Base-by-base conservation (phyloP, 2,329 filamentous ascomycete species). In the Colletotrichum brevisporum region DNA sequence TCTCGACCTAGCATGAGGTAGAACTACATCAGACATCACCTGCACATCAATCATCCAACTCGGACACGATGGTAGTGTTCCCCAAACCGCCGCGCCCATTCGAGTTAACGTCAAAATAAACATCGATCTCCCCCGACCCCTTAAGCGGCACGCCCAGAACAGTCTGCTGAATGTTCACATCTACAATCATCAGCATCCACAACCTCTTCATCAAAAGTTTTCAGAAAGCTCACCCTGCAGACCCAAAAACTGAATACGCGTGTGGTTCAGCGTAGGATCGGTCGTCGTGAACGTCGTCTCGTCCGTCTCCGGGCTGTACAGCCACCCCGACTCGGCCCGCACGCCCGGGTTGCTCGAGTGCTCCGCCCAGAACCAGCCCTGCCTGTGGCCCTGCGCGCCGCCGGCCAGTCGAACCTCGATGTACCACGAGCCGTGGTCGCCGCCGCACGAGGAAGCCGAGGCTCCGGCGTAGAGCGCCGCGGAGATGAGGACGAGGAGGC, bases 351-450 rank as follows among this genome's bases (percentile, higher is more conserved):
- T 54, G 5, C 15, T 62, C n/a, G 59, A 62, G 24, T 62, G 59
- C 13, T n/a, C n/a, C 24, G 59, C 51, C 9, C 47, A 50, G 24
- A 62, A n/a, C 1, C 54, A 50, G 31, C 59, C 59, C 16, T 45
- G 13, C 8, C 59, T 18, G 26, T 62, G 24, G 4, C 59, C 59
- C 39, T 62, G 59, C 13, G 59, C 59, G 1, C 59, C 59, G n/a
- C 59, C 59, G 18, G 24, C 16, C 24, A 62, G 50, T 5, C 31
- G 21, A 39, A 62, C n/a, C 50, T 62, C 47, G 26, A 62, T 50
- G 41, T 62, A 50, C 59, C 59, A 62, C 13, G 59, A 62, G 15
- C 59, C 59, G 26, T 54, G 27, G 26, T 62, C 59, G 31, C 8
- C 8, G 2, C 8, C 10, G 31, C 31, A 36, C 31, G 31, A 24